Base-by-base conservation (phyloP, 257 asterid genomes). In the Scutellaria baicalensis region DNA sequence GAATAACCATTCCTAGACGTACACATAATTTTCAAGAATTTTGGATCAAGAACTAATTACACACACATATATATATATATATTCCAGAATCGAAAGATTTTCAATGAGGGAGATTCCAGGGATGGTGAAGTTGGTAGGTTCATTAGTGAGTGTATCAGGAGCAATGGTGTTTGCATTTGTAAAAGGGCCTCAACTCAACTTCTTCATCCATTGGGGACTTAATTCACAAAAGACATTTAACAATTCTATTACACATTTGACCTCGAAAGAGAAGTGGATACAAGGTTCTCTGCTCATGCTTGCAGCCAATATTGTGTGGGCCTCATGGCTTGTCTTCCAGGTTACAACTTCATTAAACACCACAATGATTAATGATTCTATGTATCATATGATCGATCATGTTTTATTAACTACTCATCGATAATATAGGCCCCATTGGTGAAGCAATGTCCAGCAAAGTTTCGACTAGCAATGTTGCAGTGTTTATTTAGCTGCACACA, bases 401-500 rank as follows among this genome's bases (percentile, higher is more conserved):
- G n/a, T n/a, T n/a, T n/a, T n/a, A n/a, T n/a, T n/a, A n/a, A n/a
- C n/a, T n/a, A n/a, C n/a, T n/a, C n/a, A n/a, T n/a, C n/a, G n/a
- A 66, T 40, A 11, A 5, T 36, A 56, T 56, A 88, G 95, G 92
- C 78, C 8, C 74, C 75, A 17, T 60, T 88, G 9, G 80, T 88
- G 68, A 85, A 81, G 73, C 81, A 74, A 33, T 88, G 84, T 72
- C 86, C 89, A 16, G 84, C 86, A 17, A 88, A 84, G 51, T 55
- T 88, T 17, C 76, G 87, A 0, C 88, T 88, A 0, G 75, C 88
- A 0, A 67, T 79, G 69, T 55, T 89, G 66, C 89, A 83, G 67
- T 83, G 96, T 61, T 70, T 85, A 40, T 89, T 87, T 72, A 85
- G 96, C 79, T 89, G 82, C 81, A 33, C 82, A 11, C 96, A 85